These are phyloP conservation scores for Pythium aphanidermatum DNA, from an alignment of 352 stramenopile genomes.

Conservation along the genomic window DNA sequence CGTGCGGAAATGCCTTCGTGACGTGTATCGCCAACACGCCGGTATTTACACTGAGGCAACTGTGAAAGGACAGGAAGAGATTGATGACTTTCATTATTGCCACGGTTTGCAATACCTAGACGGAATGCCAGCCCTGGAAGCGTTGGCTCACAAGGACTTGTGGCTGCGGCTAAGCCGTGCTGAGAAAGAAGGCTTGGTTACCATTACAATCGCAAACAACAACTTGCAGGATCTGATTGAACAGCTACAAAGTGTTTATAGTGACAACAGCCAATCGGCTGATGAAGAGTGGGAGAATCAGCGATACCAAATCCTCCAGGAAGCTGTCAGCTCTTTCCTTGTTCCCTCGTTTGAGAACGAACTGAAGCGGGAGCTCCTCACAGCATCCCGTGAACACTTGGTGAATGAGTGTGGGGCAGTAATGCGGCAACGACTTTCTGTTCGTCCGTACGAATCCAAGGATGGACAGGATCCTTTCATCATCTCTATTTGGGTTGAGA, in stretches of 20 bases:
- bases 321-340: conserved; percentile 81
- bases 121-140: conserved; percentile 77
- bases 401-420: conserved; percentile 69
- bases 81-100: conserved; percentile 86
- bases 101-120: conserved; percentile 84
- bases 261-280: conserved; percentile 37
- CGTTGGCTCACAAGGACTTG: conserved; percentile 66
- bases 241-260: conserved; percentile 68
- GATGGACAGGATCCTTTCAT: conserved; percentile 77
- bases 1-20: conserved; percentile 75
- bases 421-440: conserved; percentile 61
- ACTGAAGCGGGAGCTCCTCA: conserved; percentile 68
- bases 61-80: conserved; percentile 75
- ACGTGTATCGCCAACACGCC: conserved; percentile 77
- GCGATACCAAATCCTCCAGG: conserved; percentile 74
- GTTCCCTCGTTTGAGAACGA: conserved; percentile 84
- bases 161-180: conserved; percentile 72
- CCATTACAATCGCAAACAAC: conserved; percentile 70
- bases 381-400: conserved; percentile 61
- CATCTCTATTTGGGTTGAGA: conserved; percentile 86
- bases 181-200: conserved; percentile 83
- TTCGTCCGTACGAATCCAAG: conserved; percentile 73
- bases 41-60: conserved; percentile 74
- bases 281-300: conserved; percentile 86
- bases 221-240: conserved; percentile 81